phyloP scores from a whole-genome alignment of 306 rosid species.

The Fragaria ananassa region DNA sequence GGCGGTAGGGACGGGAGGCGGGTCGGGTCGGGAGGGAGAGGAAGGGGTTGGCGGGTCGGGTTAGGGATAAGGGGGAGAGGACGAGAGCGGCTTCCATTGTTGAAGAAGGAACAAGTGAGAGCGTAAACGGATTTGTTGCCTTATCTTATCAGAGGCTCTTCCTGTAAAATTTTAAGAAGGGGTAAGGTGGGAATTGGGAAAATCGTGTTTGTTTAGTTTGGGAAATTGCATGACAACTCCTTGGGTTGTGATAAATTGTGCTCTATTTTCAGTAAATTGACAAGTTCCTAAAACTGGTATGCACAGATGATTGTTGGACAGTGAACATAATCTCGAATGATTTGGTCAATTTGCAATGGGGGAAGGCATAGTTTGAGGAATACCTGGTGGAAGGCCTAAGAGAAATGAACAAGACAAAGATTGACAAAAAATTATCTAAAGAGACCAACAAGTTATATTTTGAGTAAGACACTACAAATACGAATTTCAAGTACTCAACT shows the following conservation, averaged over 20 bases:
- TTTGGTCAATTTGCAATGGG: too few species aligned
- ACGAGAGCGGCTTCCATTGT: constrained; percentile 41
- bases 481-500: background rate
- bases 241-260: too few species aligned
- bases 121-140: background rate
- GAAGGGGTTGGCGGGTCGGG: constrained; percentile 30
- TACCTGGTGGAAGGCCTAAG: too few species aligned
- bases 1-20: constrained; percentile 16
- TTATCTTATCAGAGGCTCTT: constrained; percentile 19
- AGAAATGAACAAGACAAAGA: background rate
- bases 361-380: too few species aligned
- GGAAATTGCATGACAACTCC: too few species aligned
- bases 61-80: constrained; percentile 35
- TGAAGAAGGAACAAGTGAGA: background rate
- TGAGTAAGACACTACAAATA: background rate
- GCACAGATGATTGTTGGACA: too few species aligned
- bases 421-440: background rate
- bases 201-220: too few species aligned
- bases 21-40: constrained; percentile 34
- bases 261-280: too few species aligned
- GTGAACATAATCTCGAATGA: too few species aligned
- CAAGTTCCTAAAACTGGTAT: too few species aligned
- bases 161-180: too few species aligned
- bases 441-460: background rate
- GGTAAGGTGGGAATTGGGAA: too few species aligned